Conservation (phyloP, 148 eudicot genomes). For the Vaccinium darrowii region DNA sequence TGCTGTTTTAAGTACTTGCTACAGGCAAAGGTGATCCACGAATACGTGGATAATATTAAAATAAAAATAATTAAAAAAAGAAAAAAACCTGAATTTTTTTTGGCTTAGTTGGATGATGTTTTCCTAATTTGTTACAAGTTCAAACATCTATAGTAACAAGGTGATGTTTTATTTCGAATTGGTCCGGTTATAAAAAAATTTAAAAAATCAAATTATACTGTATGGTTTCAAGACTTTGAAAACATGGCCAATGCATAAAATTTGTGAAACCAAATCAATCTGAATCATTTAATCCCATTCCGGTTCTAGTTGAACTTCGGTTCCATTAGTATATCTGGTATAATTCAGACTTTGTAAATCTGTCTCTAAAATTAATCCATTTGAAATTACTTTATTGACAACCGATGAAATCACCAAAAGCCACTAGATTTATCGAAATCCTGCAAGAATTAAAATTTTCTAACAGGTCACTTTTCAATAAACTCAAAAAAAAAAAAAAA, state of each 20-base stretch:
- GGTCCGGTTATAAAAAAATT: background rate
- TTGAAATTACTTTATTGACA: no score
- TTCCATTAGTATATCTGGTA: background rate
- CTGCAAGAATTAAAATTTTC: no score
- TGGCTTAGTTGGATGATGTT: background rate
- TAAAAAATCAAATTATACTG: background rate
- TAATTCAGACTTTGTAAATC: background rate
- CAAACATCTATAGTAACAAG: no score
- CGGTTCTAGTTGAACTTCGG: background rate
- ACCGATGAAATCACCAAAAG: background rate
- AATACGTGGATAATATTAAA: background rate
- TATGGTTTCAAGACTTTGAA: background rate
- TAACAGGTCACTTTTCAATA: no score
- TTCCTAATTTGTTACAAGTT: no score
- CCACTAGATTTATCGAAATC: background rate
- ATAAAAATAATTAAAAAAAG: background rate
- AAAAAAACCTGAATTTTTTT: background rate
- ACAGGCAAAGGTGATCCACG: background rate
- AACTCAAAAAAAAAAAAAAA: no score
- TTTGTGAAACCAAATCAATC: background rate
- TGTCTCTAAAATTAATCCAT: background rate
- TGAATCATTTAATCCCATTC: background rate
- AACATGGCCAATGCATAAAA: background rate
- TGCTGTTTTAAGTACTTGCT: background rate
- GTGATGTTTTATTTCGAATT: background rate